Base-by-base conservation (phyloP, 2,329 filamentous ascomycete genomes). In the Ophiostoma himal-ulmi region DNA sequence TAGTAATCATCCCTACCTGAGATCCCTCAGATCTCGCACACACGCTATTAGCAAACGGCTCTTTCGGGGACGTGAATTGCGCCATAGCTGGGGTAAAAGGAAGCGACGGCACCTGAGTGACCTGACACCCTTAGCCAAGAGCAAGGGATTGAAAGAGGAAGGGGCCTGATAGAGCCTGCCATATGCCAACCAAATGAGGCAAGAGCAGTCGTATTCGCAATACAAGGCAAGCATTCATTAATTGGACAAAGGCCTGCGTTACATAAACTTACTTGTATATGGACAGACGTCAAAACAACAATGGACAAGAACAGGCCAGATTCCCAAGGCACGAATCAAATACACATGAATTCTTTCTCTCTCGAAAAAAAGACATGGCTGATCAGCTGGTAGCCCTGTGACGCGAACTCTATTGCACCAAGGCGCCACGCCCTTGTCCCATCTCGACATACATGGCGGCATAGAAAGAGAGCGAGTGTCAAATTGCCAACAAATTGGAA, bases 361-460 rank as follows among this genome's bases (percentile, higher is more conserved):
- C 30, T 30, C 30, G 30, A 14, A 17, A 44, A 11, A 44, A 11
- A 44, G 39, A 44, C 39, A 44, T 17, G 39, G 39, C 39, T 48
- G 52, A 17, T 26, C 52, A 57, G 52, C 22, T 57, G 52, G 11
- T 3, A 57, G 52, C 52, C 52, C 52, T 57, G 57, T 69, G 70
- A 71, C 70, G 70, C 62, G 70, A 68, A 69, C 22, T 41, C 36
- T 22, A 26, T 71, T 68, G 67, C n/a, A 60, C 60, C 22, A 71
- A 70, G 69, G 69, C 69, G 69, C 52, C 69, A 70, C 69, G 54
- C 66, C 57, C 60, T 65, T 68, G 64, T 57, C 66, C 69, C 66
- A 70, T 70, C 64, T 34, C 54, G 67, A 22, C 70, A 8, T 7
- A 34, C 57, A 71, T 71, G 39, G 70, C 70, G 70, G 44, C 44